Base-by-base conservation (phyloP, 202 grass and related monocot species). In the Schoenoplectus tabernaemontani region DNA sequence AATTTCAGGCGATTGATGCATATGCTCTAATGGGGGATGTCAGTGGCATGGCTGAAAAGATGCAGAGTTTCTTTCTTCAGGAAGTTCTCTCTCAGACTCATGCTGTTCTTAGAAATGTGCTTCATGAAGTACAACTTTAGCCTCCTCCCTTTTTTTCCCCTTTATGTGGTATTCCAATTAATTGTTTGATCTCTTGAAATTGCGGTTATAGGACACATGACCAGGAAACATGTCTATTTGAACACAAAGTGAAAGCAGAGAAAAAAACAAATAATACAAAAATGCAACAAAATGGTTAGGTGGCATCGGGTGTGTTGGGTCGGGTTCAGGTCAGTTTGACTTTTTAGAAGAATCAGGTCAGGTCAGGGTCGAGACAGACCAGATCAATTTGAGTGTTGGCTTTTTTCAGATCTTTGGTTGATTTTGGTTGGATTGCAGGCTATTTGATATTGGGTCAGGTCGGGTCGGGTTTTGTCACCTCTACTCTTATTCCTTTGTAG, bases 51-150 rank as follows among this genome's bases (percentile, higher is more conserved):
- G 96, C 88, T 77, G 96, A 99, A 87, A 99, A 99, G 85, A 98
- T 98, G 74, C 96, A 98, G 77, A 98, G 91, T 86, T 98, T 91
- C 86, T 98, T 95, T 90, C 90, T 99, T 84, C 96, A 99, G 89
- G 96, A 99, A 96, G 90, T 99, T 74, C 83, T 99, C 57, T 96
- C 96, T 85, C 86, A 79, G 83, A 99, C 92, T 80, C 96, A 96
- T 82, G 80, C 60, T 91, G 89, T 99, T 62, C 85, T 99, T 77
- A 99, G 88, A 84, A 92, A 92, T 37, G 86, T 88, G 85, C 79
- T 99, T 76, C 84, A 91, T 83, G 96, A 99, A 89, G 96, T 99
- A 91, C 57, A 77, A 33, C 2, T 77, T 78, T 86, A 84, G 12
- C 20, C 34, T 76, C n/a, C 9, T 65, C 11, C 23, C 16, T 2